Evolutionary conservation across 352 stramenopile genomes (phyloP).

Genomic region (Blastocystis sp.): DNA sequence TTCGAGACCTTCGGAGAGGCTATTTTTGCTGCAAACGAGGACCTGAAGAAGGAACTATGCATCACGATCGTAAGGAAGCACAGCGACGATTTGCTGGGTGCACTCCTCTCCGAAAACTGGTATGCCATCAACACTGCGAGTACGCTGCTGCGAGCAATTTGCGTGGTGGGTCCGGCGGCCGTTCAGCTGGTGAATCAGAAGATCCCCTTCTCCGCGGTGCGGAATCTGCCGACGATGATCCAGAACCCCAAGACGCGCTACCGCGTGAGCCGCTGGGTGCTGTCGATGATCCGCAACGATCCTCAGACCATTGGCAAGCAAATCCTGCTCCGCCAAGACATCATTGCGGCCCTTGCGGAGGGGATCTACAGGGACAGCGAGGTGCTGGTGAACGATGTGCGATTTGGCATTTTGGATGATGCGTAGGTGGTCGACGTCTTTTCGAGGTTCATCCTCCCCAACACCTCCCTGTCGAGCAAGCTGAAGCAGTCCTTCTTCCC

Average conservation of each 20-base stretch:
- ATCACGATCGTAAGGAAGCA: slow-evolving; percentile 66
- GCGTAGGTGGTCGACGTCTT: slow-evolving; percentile 51
- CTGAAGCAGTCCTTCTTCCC: slow-evolving; percentile 62
- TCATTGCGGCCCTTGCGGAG: slow-evolving; percentile 15
- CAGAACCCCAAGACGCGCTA: slow-evolving; percentile 24
- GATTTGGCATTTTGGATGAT: neutral
- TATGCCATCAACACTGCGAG: slow-evolving; percentile 55
- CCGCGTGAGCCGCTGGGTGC: slow-evolving; percentile 3
- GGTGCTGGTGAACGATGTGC: slow-evolving; percentile 1
- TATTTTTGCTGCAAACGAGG: slow-evolving; percentile 48
- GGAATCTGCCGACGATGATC: slow-evolving; percentile 41
- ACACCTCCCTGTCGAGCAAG: neutral
- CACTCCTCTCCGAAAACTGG: slow-evolving; percentile 34
- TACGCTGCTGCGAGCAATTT: slow-evolving; percentile 8
- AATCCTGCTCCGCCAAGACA: slow-evolving; percentile 30
- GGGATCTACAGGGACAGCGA: slow-evolving; percentile 4
- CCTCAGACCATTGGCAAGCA: slow-evolving; percentile 46
- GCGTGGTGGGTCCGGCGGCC: slow-evolving; percentile 37
- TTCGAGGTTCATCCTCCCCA: neutral
- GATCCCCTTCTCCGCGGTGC: slow-evolving; percentile 33
- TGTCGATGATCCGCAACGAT: slow-evolving; percentile 64
- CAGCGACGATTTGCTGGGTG: slow-evolving; percentile 36
- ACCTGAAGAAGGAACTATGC: slow-evolving; percentile 57
- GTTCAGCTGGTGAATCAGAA: slow-evolving; percentile 46
- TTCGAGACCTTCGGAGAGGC: slow-evolving; percentile 46